Conservation (phyloP, 768 basidiomycete species). For the Candolleomyces efflorescens region DNA sequence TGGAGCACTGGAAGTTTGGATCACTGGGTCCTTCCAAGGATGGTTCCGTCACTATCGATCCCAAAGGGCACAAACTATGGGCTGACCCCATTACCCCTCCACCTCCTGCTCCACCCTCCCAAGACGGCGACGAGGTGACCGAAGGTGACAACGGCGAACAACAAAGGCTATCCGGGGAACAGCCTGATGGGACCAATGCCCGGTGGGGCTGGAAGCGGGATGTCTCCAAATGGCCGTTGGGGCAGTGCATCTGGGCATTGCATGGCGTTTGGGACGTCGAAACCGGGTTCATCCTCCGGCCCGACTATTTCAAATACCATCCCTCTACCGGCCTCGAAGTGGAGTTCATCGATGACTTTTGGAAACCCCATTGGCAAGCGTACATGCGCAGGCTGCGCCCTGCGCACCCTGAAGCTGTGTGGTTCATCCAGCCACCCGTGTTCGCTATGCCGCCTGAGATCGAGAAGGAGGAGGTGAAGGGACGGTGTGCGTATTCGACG, state of each 20-base stretch:
- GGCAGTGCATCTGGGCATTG: conserved; percentile 81
- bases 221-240: conserved; percentile 58
- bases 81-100: conserved; percentile 37
- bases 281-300: conserved; percentile 58
- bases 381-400: conserved; percentile 56
- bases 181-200: conserved; percentile 48
- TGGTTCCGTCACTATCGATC: conserved; percentile 80
- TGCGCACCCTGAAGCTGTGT: conserved; percentile 76
- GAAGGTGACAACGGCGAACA: conserved; percentile 1
- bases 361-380: conserved; percentile 63
- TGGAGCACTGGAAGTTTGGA: conserved; percentile 82
- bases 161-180: conserved; percentile 16
- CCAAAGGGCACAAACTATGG: conserved; percentile 80
- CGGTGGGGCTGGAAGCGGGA: conserved; percentile 86
- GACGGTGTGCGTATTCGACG: conserved; percentile 68
- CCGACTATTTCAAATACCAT: conserved; percentile 68
- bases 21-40: conserved; percentile 69
- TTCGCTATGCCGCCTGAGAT: conserved; percentile 69
- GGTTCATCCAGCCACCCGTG: conserved; percentile 91
- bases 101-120: background rate
- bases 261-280: conserved; percentile 88
- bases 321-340: conserved; percentile 42
- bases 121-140: background rate
- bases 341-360: conserved; percentile 75
- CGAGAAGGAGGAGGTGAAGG: conserved; percentile 42